A percentile compares a stretch with the other conserved stretches of the same genome.
Evolutionary conservation across 2,329 filamentous ascomycete genomes (phyloP).

Genomic region (Xylaria digitata): DNA sequence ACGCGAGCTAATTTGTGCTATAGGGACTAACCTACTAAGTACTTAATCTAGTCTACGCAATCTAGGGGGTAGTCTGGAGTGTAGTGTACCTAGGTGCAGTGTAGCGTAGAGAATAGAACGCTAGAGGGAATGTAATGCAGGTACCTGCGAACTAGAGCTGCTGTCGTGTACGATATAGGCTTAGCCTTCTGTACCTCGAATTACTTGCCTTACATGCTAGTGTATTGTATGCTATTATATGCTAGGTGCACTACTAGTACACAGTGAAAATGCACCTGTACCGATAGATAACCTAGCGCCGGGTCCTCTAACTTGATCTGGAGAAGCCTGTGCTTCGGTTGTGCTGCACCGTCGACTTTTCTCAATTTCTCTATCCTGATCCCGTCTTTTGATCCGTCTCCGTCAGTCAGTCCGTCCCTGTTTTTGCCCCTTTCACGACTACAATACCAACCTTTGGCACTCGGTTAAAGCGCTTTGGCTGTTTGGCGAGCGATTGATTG

Average conservation of each 20-base stretch:
- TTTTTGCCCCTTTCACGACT: conserved; percentile 24
- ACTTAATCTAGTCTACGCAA: neutral
- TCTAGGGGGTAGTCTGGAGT: too few species aligned
- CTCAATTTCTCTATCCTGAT: conserved; percentile 1
- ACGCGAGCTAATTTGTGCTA: too few species aligned
- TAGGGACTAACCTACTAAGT: too few species aligned
- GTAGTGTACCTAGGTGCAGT: too few species aligned
- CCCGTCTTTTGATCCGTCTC: neutral
- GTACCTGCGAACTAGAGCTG: neutral
- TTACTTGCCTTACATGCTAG: too few species aligned
- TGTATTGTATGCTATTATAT: too few species aligned
- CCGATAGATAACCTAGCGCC: conserved; percentile 19
- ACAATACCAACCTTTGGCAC: conserved; percentile 17
- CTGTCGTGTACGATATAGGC: too few species aligned
- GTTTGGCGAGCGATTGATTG: neutral
- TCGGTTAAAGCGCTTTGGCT: conserved; percentile 15
- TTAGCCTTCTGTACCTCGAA: too few species aligned
- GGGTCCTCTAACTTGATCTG: conserved; percentile 29
- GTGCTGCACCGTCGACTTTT: conserved; percentile 24
- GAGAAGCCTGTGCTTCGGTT: conserved; percentile 10
- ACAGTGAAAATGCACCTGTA: neutral
- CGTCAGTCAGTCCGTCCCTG: conserved; percentile 3
- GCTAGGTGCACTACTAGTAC: too few species aligned
- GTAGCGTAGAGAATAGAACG: too few species aligned
- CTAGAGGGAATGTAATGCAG: neutral